phyloP scores from a whole-genome alignment of 805 yeast species.

The Nakazawaea pomicola region DNA sequence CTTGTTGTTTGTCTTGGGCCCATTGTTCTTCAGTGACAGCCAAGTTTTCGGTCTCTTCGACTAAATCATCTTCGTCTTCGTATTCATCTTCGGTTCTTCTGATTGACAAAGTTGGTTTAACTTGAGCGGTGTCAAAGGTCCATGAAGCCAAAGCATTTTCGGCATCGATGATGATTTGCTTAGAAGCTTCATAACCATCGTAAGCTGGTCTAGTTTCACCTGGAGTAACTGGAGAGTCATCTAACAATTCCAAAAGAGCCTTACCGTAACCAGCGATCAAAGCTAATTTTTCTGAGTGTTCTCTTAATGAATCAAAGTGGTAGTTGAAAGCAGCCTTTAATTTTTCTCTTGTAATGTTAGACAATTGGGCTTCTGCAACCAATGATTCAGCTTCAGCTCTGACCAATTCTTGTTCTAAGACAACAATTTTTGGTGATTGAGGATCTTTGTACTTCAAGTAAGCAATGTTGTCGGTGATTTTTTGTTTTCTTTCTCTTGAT shows the following conservation, averaged over 20 bases:
- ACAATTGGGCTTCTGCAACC: conserved; percentile 98
- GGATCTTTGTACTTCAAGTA: conserved; percentile 98
- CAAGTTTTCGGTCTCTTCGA: conserved; percentile 32
- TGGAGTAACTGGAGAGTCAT: conserved; percentile 96
- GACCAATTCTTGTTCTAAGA: conserved; percentile 96
- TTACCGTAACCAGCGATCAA: conserved; percentile 98
- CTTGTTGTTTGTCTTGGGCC: conserved; percentile 31
- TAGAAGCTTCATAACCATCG: conserved; percentile 97
- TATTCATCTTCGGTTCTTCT: conserved; percentile 68
- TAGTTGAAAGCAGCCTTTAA: conserved; percentile 95
- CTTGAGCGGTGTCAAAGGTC: conserved; percentile 94
- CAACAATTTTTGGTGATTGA: conserved; percentile 90
- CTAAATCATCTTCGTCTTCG: conserved; percentile 43
- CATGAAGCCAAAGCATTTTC: conserved; percentile 93
- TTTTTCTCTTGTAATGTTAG: conserved; percentile 97
- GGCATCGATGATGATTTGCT: conserved; percentile 95
- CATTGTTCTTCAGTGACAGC: conserved; percentile 22
- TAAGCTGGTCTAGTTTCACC: conserved; percentile 98
- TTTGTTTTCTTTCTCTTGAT: conserved; percentile 95
- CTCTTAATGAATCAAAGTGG: conserved; percentile 94
- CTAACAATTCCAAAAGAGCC: conserved; percentile 91
- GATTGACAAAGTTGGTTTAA: conserved; percentile 87
- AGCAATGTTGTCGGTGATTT: conserved; percentile 96
- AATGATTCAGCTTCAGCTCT: conserved; percentile 99
- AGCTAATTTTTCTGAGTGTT: conserved; percentile 93